Evolutionary conservation across 2,329 filamentous ascomycete species (phyloP), one percentile per base, ranked within the genome.

Genomic region (Xylogone sp.): DNA sequence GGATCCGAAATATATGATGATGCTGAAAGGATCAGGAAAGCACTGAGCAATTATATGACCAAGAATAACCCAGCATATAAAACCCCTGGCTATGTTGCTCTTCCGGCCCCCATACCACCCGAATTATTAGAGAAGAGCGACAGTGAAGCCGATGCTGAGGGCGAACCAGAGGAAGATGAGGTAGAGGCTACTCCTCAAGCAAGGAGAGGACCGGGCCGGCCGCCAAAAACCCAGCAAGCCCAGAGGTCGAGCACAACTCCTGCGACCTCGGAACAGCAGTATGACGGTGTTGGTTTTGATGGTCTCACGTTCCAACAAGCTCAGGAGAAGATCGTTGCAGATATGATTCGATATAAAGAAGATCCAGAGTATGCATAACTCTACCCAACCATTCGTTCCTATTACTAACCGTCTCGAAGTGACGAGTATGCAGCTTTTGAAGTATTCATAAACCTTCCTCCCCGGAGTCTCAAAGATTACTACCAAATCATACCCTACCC

Each of bases 41-140:
- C 90, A 2, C 78, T 93, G 42, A 92, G 88, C 67, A 93, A 92
- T 63, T 90, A 84, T 68, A 96, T 96, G 90, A 86, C 85, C 51
- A 88, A 88, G 67, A 80, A 86, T 60, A 96, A 96, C 62, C 90
- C 91, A 13, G 89, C 88, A 16, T 96, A 96, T 68, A 81, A 83
- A 56, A 81, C 57, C 75, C 77, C 79, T 21, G 74, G 73, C 45
- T 94, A 95, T 63, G 78, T 81, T 54, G 86, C 88, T 4, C 76
- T 87, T 44, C 81, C 90, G 5, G 90, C 89, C 1, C 88, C 90
- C 19, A 0, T 75, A 92, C 86, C 86, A 1, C 74, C 76, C n/a
- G 75, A 81, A 18, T 69, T 71, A 5, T 64, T 68, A 49, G 56
- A 21, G 52, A 54, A 47, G 16, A 56, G 53, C 42, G 64, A 63